Base-by-base conservation (phyloP, 2,329 filamentous ascomycete genomes). In the Paracoccidioides brasiliensis region DNA sequence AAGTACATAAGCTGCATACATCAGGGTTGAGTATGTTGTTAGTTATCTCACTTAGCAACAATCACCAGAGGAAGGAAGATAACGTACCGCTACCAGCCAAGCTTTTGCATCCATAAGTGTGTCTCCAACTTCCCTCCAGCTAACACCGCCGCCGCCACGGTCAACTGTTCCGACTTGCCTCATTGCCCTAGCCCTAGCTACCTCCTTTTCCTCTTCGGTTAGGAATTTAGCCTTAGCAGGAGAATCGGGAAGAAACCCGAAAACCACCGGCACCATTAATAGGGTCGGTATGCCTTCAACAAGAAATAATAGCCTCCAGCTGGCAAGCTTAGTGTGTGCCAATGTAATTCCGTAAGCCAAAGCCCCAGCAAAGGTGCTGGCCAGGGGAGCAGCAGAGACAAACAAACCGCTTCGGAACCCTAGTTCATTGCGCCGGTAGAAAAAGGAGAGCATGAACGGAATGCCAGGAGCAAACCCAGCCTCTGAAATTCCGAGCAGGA, bases 351-450 rank as follows among this genome's bases (percentile, higher is more conserved):
- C 80, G 56, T 82, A 85, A 1, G 82, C 82, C 5, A 85, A 71
- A 3, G 81, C 82, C 2, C 83, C 83, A 0, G 88, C 87, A 66
- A 94, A 90, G 1, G 83, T 84, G 44, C 88, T 93, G 1, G 89
- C 88, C 3, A 95, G 77, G 1, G 84, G 83, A 0, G 83, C 82
- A 0, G 73, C 72, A 22, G 74, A 72, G 10, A 77, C 61, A 59
- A 82, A 83, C 28, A 83, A 64, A 2, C 79, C 80, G 53, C 76
- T 76, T 3, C 80, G 71, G 35, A 81, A 70, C 37, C 80, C 80
- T 10, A 82, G 67, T 60, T 80, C 78, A 40, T 78, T 71, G 12
- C 80, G 71, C 6, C 78, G 73, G 62, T 83, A 84, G 69, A 83
- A 81, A 65, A 80, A 81, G 0, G 75, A 78, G 0, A 81, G 66